A percentile compares a stretch with the other conserved stretches of the same genome.
Conservation (phyloP, 768 basidiomycete species). For the Cystobasidiopsis lactophilus region DNA sequence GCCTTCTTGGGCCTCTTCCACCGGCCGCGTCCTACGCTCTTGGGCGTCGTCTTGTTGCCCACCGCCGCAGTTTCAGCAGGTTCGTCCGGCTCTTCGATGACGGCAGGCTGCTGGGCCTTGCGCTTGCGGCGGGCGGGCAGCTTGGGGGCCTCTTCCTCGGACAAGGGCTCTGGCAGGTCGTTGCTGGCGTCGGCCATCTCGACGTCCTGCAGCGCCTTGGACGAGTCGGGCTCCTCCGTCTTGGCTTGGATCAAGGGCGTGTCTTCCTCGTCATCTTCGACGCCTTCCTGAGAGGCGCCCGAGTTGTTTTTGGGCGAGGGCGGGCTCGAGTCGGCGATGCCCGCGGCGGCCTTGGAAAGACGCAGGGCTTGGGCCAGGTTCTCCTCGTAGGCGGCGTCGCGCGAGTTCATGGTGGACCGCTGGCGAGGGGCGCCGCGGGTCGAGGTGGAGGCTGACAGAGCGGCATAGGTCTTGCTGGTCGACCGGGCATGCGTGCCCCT, state of each 20-base stretch:
- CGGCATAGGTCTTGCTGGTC: constrained; percentile 13
- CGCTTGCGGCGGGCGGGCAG: too few species aligned
- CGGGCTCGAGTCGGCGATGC: too few species aligned
- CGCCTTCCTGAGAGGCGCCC: not conserved
- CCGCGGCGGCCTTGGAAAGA: not conserved
- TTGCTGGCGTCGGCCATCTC: not conserved
- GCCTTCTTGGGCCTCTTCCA: too few species aligned
- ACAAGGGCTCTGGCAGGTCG: too few species aligned
- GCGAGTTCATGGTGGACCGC: constrained; percentile 90
- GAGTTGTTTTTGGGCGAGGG: too few species aligned
- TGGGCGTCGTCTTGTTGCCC: too few species aligned
- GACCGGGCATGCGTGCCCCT: constrained; percentile 29
- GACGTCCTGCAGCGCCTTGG: not conserved
- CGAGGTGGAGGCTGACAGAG: too few species aligned
- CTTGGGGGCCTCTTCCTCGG: too few species aligned
- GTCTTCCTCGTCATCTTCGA: not conserved
- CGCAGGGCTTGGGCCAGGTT: not conserved
- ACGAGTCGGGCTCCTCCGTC: not conserved
- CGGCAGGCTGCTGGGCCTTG: too few species aligned
- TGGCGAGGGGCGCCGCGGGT: constrained; percentile 24
- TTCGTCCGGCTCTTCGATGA: too few species aligned
- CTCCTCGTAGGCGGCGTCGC: constrained; percentile 45
- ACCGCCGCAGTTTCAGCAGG: too few species aligned
- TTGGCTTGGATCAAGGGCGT: not conserved
- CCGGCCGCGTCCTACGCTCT: too few species aligned